These are phyloP conservation scores for Phytophthora podocarpi DNA, from an alignment of 352 stramenopile species.

Conservation along the genomic window DNA sequence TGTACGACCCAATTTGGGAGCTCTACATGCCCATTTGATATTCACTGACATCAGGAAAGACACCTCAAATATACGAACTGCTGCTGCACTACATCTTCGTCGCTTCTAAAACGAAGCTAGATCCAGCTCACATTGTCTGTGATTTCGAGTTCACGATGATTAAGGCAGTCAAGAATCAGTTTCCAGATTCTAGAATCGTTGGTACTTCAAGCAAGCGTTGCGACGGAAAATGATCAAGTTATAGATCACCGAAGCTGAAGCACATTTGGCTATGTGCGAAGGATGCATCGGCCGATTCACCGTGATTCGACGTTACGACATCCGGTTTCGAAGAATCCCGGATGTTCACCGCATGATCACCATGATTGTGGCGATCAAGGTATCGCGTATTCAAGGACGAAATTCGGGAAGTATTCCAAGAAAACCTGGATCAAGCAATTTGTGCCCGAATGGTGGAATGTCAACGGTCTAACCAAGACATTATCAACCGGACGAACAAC, in stretches of 20 bases:
- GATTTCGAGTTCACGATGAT: constrained; percentile 8
- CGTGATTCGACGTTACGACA: not conserved
- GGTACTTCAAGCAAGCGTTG: constrained; percentile 8
- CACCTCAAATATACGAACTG: not conserved
- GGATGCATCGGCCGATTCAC: not conserved
- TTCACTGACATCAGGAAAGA: constrained; percentile 2
- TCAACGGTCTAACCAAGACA: too few relatives aligned
- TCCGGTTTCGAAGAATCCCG: not conserved
- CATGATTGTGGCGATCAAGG: not conserved
- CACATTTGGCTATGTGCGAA: not conserved
- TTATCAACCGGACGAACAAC: too few relatives aligned
- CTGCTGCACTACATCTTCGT: not conserved
- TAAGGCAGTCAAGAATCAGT: constrained; percentile 1
- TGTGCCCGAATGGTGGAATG: too few relatives aligned
- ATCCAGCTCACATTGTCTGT: constrained; percentile 1
- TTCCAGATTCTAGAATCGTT: constrained; percentile 6
- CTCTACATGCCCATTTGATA: constrained; percentile 1
- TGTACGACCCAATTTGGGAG: constrained; percentile 5
- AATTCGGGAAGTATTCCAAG: constrained; percentile 10
- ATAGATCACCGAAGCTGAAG: not conserved
- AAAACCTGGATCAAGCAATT: constrained; percentile 2
- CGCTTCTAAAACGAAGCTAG: too few relatives aligned
- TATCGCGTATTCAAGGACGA: constrained; percentile 3
- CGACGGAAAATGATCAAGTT: constrained; percentile 8
- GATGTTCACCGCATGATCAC: not conserved